These are phyloP conservation scores for Saccharomycopsis hybrid DNA, from an alignment of 1,139 yeast genomes.

Conservation along the genomic window DNA sequence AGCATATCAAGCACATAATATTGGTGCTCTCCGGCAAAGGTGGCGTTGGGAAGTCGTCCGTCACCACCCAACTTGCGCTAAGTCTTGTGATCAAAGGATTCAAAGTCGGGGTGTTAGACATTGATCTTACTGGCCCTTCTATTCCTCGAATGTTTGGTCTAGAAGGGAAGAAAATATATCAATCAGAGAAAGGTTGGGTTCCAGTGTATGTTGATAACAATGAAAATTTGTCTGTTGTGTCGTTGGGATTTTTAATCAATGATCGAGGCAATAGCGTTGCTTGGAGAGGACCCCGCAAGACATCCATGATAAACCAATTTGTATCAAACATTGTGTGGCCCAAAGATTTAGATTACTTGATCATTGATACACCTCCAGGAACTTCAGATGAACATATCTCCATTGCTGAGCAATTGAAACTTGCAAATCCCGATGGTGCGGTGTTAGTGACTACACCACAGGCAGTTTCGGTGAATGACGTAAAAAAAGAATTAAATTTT, in stretches of 20 bases:
- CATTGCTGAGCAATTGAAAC: slow-evolving; percentile 82
- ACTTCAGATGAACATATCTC: slow-evolving; percentile 98
- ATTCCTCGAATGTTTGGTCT: slow-evolving; percentile 94
- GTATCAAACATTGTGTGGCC: slow-evolving; percentile 91
- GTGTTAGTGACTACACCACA: slow-evolving; percentile 96
- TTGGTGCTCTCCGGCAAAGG: slow-evolving; percentile 89
- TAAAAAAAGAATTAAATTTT: slow-evolving; percentile 86
- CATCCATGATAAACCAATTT: slow-evolving; percentile 95
- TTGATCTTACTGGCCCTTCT: slow-evolving; percentile 96
- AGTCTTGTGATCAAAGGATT: slow-evolving; percentile 63
- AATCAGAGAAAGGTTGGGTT: slow-evolving; percentile 82
- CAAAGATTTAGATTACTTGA: slow-evolving; percentile 61
- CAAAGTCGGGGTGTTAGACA: slow-evolving; percentile 88
- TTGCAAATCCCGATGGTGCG: slow-evolving; percentile 83
- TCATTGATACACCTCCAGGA: slow-evolving; percentile 98
- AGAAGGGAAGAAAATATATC: slow-evolving; percentile 73
- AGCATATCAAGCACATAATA: slow-evolving; percentile 66
- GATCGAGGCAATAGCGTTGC: slow-evolving; percentile 87
- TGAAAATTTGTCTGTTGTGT: slow-evolving; percentile 54
- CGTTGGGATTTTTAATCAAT: slow-evolving; percentile 82
- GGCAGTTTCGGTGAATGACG: slow-evolving; percentile 87
- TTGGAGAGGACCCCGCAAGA: slow-evolving; percentile 98
- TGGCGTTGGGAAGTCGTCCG: slow-evolving; percentile 97
- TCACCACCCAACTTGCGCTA: slow-evolving; percentile 87
- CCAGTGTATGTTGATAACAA: slow-evolving; percentile 53